Evolutionary conservation across 345 rosid species (phyloP), one percentile per base, ranked within the genome.

Genomic region (Gossypium turneri): DNA sequence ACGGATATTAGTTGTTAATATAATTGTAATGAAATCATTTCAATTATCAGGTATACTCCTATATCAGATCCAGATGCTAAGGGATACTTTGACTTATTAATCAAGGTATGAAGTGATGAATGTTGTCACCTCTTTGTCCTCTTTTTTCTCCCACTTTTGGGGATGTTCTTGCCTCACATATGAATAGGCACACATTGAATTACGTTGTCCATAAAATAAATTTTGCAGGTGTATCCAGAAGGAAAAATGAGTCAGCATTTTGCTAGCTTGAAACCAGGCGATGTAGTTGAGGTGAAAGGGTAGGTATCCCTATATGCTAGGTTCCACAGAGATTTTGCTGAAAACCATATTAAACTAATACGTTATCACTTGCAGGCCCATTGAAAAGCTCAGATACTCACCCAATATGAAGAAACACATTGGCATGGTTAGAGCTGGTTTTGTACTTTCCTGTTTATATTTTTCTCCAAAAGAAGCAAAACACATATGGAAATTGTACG

Each of bases 181-280:
- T 52, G 22, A 43, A 58, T 60, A 64, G 59, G 47, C 72, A 34
- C 22, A 24, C 27, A 9, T 75, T 38, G 29, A 75, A 59, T 66
- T 38, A 27, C 17, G 15, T 67, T 60, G n/a, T 5, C 9, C 27
- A 52, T 58, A 22, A 43, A 72, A 70, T 29, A 76, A 67, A 43
- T 13, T 52, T 77, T 86, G 79, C 88, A 94, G 98, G 87, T 90
- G 60, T 94, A 94, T 76, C 98, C 98, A 44, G 94, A 94, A 53
- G 98, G 98, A 70, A 90, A 94, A 88, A 92, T 94, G 98, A 94
- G 97, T 81, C 98, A 94, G 85, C 94, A 94, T 85, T 90, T 94
- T 81, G 97, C 94, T 69, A 88, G 90, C 87, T 82, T 94, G 77
- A 94, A 92, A 83, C 94, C 95, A 1, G 98, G 97, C 57, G 97